phyloP scores from a whole-genome alignment of 176 grass and related monocot species.

The Aechmea fasciata region DNA sequence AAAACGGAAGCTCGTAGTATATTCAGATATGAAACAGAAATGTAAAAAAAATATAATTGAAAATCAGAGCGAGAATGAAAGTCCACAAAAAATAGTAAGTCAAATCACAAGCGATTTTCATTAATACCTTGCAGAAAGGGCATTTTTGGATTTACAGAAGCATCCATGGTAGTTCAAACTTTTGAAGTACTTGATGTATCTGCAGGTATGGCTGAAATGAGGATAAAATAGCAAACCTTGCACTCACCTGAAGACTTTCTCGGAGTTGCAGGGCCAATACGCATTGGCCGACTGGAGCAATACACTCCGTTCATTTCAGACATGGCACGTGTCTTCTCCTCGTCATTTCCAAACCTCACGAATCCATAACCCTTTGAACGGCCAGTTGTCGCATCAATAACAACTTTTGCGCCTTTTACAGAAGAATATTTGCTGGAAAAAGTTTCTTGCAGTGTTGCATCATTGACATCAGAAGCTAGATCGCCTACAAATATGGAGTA shows the following conservation, averaged over 20 bases:
- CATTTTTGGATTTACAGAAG: no score
- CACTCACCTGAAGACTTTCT: slow-evolving; percentile 85
- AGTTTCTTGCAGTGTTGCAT: slow-evolving; percentile 59
- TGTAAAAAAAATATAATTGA: no score
- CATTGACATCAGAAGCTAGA: slow-evolving; percentile 90
- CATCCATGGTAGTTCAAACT: background rate
- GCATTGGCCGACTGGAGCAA: slow-evolving; percentile 89
- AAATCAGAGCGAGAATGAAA: no score
- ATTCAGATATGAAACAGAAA: no score
- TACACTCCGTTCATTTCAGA: slow-evolving; percentile 91
- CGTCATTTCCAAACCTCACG: slow-evolving; percentile 90
- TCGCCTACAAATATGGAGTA: slow-evolving; percentile 98
- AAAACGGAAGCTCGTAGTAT: no score
- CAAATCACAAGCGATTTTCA: no score
- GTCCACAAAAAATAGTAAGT: no score
- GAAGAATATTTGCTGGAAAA: slow-evolving; percentile 84
- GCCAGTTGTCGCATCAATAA: slow-evolving; percentile 95
- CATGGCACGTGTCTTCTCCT: slow-evolving; percentile 80
- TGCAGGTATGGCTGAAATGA: background rate
- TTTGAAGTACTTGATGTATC: background rate
- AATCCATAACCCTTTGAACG: slow-evolving; percentile 96
- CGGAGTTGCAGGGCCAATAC: slow-evolving; percentile 85
- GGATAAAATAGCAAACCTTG: slow-evolving; percentile 12
- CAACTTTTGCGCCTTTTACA: slow-evolving; percentile 96
- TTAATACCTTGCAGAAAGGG: no score